Base-by-base conservation (phyloP, 2,329 filamentous ascomycete species). In the Neofusicoccum ribis region DNA sequence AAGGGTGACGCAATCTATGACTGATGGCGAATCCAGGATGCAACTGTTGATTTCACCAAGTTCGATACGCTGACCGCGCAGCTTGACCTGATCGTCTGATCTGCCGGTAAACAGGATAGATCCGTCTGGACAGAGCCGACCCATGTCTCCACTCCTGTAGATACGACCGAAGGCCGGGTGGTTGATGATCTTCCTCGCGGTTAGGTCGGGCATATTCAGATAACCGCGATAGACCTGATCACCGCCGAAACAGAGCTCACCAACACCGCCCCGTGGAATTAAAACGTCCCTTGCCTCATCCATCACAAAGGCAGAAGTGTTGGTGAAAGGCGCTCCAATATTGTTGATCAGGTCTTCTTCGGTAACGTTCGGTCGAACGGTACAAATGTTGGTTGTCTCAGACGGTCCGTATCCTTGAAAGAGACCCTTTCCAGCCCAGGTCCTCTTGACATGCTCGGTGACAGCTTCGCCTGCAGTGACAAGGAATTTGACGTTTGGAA, bases 351-450 rank as follows among this genome's bases (percentile, higher is more conserved):
- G 78, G 70, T 93, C 86, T 0, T 80, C 77, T 0, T 70, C 69
- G 0, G 79, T 76, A 73, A 94, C 88, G 44, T 84, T 82, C 7
- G 82, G 76, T 66, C 88, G 89, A 8, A 94, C 85, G 0, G 90
- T 92, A 77, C 91, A 96, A 20, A 96, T 93, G 69, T 96, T 96
- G 1, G 92, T 96, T 0, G 90, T 92, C 75, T 96, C 93, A 0
- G 90, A 92, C 0, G 92, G 91, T 0, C 92, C 92, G 68, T 96
- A 96, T 0, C 88, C 92, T 80, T 95, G 90, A 74, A 88, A 93
- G 0, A 97, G 81, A 14, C 88, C 84, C 44, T 80, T 82, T 0
- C 83, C 83, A 31, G 83, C 84, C 93, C 93, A 97, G 39, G 82
- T 82, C 1, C 84, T 80, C 46, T 89, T 86, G 0, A 96, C 90